phyloP scores from a whole-genome alignment of 2,329 filamentous ascomycete genomes.

The Fusarium phyllophilum region DNA sequence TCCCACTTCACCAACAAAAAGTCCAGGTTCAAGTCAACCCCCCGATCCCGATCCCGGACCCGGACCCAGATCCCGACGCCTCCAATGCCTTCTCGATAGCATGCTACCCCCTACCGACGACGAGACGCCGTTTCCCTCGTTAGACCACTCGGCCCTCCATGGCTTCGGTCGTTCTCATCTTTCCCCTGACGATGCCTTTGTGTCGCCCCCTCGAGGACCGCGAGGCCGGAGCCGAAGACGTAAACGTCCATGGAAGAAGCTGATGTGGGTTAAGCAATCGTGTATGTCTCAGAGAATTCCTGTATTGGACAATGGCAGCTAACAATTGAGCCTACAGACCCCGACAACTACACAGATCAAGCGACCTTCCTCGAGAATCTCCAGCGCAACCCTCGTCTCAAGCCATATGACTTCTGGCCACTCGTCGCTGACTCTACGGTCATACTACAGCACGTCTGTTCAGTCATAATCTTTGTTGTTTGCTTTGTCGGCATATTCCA shows the following conservation, averaged over 20 bases:
- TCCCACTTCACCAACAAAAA: not conserved
- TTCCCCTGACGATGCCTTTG: slow-evolving; percentile 86
- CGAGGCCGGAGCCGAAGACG: slow-evolving; percentile 74
- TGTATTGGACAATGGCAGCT: slow-evolving; percentile 1
- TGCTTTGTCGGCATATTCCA: slow-evolving; percentile 93
- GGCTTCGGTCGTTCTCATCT: slow-evolving; percentile 72
- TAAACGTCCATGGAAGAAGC: slow-evolving; percentile 88
- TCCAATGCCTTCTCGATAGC: slow-evolving; percentile 31
- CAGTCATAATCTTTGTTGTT: slow-evolving; percentile 92
- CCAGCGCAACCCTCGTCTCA: slow-evolving; percentile 90
- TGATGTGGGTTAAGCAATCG: slow-evolving; percentile 97
- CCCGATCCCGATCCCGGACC: not conserved
- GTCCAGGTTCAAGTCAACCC: slow-evolving; percentile 6
- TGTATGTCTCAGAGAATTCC: slow-evolving; percentile 61
- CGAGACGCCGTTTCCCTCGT: slow-evolving; percentile 50
- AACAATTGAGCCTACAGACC: slow-evolving; percentile 64
- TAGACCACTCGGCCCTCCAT: slow-evolving; percentile 47
- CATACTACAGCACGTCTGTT: slow-evolving; percentile 96
- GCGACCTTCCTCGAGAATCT: slow-evolving; percentile 96
- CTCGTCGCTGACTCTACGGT: slow-evolving; percentile 94
- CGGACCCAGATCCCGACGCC: not conserved
- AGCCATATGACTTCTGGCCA: slow-evolving; percentile 98
- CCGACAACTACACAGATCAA: slow-evolving; percentile 99
- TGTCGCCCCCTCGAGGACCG: slow-evolving; percentile 67
- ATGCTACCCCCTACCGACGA: slow-evolving; percentile 54